phyloP scores from a whole-genome alignment of 73 alveolate genomes.

The Effrenium voratum region DNA sequence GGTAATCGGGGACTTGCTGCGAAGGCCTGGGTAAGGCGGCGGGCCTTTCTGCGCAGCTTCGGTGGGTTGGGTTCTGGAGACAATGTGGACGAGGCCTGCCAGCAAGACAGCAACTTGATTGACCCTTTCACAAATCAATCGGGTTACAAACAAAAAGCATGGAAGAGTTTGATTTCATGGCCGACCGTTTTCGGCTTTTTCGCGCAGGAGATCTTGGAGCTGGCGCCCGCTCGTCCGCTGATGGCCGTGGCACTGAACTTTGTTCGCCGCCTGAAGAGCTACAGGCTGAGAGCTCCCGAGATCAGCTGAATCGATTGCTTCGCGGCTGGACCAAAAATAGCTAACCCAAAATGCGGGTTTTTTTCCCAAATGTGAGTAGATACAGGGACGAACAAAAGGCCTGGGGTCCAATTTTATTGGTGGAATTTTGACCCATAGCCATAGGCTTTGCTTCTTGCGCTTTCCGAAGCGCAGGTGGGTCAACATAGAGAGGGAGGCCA shows the following conservation, averaged over 20 bases:
- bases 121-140: not conserved
- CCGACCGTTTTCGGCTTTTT: not conserved
- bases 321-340: not conserved
- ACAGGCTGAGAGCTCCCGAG: constrained; percentile 24
- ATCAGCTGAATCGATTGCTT: not conserved
- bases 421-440: not conserved
- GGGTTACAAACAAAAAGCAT: not conserved
- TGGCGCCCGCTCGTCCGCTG: constrained; percentile 68
- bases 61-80: constrained; percentile 52
- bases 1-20: no score
- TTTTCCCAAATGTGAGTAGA: no score
- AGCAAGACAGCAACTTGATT: not conserved
- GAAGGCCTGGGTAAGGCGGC: constrained; percentile 84
- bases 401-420: not conserved
- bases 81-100: constrained; percentile 26
- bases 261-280: constrained; percentile 80
- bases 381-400: no score
- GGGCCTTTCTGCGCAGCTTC: constrained; percentile 90
- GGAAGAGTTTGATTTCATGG: not conserved
- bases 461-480: constrained; percentile 57
- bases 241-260: constrained; percentile 74
- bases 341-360: not conserved
- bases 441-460: not conserved
- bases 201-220: constrained; percentile 70
- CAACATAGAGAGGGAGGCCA: constrained; percentile 85